Conservation (phyloP, 2,329 filamentous ascomycete species). For the Aspergillus intermedius region DNA sequence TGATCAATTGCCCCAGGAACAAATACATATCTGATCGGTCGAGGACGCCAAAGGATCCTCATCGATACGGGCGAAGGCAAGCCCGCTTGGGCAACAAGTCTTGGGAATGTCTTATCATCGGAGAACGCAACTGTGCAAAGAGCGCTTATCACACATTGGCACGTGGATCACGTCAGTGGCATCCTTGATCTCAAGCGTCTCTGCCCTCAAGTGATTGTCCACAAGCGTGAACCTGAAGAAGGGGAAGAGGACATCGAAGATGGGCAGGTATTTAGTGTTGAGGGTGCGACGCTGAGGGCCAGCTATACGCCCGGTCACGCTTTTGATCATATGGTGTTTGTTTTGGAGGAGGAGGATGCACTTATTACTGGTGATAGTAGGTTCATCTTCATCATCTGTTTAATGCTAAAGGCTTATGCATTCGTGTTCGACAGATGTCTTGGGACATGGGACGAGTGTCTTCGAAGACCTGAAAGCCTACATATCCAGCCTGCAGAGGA, state of each 20-base stretch:
- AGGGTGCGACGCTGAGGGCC: slow-evolving; percentile 57
- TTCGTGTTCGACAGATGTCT: slow-evolving; percentile 48
- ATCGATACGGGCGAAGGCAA: slow-evolving; percentile 86
- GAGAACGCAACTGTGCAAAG: slow-evolving; percentile 64
- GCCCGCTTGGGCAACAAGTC: slow-evolving; percentile 61
- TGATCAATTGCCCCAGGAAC: slow-evolving; percentile 50
- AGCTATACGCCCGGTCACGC: slow-evolving; percentile 70
- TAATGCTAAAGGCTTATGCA: not conserved
- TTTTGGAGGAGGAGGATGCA: slow-evolving; percentile 69
- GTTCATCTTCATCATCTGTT: slow-evolving; percentile 11
- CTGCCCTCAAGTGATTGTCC: slow-evolving; percentile 57
- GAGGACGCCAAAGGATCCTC: slow-evolving; percentile 64
- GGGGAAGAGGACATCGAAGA: slow-evolving; percentile 51
- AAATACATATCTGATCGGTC: slow-evolving; percentile 90
- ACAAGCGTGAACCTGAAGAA: slow-evolving; percentile 57
- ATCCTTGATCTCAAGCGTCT: slow-evolving; percentile 60
- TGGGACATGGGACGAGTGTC: slow-evolving; percentile 79
- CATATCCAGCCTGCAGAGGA: slow-evolving; percentile 60
- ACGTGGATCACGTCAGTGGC: slow-evolving; percentile 76
- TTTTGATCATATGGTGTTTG: slow-evolving; percentile 71
- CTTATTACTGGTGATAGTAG: slow-evolving; percentile 78
- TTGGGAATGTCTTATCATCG: slow-evolving; percentile 58
- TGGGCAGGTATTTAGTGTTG: slow-evolving; percentile 48
- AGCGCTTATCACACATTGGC: slow-evolving; percentile 85
- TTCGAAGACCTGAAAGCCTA: slow-evolving; percentile 72